A percentile compares a stretch with the other conserved stretches of the same genome.
Evolutionary conservation across 176 grass and related monocot genomes (phyloP).

Genomic region (Canna indica): DNA sequence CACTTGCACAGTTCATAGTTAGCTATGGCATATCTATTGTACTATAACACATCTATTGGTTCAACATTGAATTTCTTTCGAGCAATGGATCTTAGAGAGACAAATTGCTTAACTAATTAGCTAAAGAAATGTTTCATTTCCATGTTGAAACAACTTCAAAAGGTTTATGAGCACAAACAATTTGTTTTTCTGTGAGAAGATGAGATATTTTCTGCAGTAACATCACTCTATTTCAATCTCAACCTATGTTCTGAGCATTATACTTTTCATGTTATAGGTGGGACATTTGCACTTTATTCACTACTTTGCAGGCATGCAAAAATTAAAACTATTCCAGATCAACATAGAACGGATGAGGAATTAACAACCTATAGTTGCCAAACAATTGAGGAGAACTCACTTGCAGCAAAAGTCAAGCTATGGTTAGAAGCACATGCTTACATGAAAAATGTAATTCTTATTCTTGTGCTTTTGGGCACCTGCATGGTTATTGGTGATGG

Average conservation of each 20-base stretch:
- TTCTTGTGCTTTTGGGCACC: conserved; percentile 86
- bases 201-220: too few species aligned
- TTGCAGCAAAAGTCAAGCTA: conserved; percentile 65
- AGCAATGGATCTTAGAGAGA: too few species aligned
- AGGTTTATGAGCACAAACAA: too few species aligned
- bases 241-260: background rate
- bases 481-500: conserved; percentile 97
- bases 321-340: conserved; percentile 81
- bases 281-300: conserved; percentile 91
- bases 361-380: conserved; percentile 72
- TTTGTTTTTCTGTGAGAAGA: too few species aligned
- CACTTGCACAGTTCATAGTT: too few species aligned
- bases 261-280: conserved; percentile 37
- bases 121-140: too few species aligned
- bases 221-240: too few species aligned
- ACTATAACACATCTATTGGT: too few species aligned
- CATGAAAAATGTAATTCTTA: conserved; percentile 70
- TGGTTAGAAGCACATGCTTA: conserved; percentile 72
- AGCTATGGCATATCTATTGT: too few species aligned
- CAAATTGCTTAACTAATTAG: too few species aligned
- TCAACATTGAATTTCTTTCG: too few species aligned
- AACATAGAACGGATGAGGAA: conserved; percentile 73
- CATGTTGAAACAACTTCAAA: too few species aligned
- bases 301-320: conserved; percentile 77
- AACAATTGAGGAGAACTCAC: conserved; percentile 76